Base-by-base conservation (phyloP, 495 filamentous ascomycete genomes). In the Penicillium antarcticum region DNA sequence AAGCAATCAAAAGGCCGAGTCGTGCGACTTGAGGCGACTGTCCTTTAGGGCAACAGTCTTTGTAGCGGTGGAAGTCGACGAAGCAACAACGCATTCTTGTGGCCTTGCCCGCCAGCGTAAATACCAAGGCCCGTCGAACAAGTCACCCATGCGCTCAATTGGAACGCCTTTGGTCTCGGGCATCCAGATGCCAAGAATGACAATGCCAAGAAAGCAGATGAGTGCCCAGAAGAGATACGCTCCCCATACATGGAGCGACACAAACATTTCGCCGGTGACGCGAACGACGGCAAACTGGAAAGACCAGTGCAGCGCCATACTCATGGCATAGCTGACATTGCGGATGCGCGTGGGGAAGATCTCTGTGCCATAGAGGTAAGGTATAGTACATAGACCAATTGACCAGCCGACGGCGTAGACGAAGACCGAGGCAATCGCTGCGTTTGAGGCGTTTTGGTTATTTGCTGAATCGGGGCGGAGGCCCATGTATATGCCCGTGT, bases 231-330 rank as follows among this genome's bases (percentile, higher is more conserved):
- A 77, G 13, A 75, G 57, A 45, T 74, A 77, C 1, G 74, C 74
- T 3, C 74, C 74, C 72, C 71, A 77, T 14, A 72, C 58, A 43
- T 75, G 34, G 34, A 77, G 52, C 13, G 62, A 62, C 29, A 60
- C 66, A 43, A 77, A 72, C 74, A 77, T 75, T 50, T 73, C 74
- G 0, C 70, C 70, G 2, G 74, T 77, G 14, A 77, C 74, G 5
- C 72, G 70, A 14, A 77, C 74, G 17, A 77, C 72, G 19, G 74
- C 72, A 53, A 77, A 77, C 58, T 75, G 72, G 60, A 74, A 77
- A 53, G 74, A 70, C 74, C 74, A 77, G 51, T 75, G 74, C 23
- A 75, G 51, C 0, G 62, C 62, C 72, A 75, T 77, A 35, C 70
- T 75, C 37, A 60, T 49, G 5, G 70, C 71, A 43, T 77, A 75